Evolutionary conservation across 257 asterid species (phyloP).

Genomic region (Leonotis leonurus): DNA sequence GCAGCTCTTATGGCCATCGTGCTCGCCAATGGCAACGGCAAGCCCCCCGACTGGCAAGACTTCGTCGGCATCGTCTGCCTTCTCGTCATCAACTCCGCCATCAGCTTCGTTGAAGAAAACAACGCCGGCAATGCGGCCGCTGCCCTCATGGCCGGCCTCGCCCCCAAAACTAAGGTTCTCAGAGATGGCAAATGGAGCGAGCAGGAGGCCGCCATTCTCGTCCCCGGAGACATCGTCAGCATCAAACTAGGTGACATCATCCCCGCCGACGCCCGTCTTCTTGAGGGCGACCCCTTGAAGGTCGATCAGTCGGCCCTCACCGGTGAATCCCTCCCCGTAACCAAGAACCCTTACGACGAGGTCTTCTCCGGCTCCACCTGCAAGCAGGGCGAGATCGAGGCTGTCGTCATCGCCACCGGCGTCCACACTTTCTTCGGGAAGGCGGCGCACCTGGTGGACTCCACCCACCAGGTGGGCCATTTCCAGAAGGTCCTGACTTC

Average conservation of each 20-base stretch:
- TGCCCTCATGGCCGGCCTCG: conserved; percentile 32
- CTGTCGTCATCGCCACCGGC: conserved; percentile 90
- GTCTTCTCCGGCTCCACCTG: conserved; percentile 93
- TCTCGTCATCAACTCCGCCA: conserved; percentile 39
- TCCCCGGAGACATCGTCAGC: conserved; percentile 84
- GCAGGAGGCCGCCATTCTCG: conserved; percentile 83
- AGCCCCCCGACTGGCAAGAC: conserved; percentile 90
- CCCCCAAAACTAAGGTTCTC: conserved; percentile 42
- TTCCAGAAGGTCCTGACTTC: conserved; percentile 92
- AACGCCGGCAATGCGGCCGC: conserved; percentile 50
- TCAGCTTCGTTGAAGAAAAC: conserved; percentile 38
- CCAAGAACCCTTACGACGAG: conserved; percentile 67
- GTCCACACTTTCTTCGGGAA: conserved; percentile 95
- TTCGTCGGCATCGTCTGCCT: conserved; percentile 61
- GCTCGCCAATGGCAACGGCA: conserved; percentile 71
- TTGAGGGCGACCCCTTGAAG: conserved; percentile 86
- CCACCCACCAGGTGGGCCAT: conserved; percentile 90
- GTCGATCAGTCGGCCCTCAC: conserved; percentile 87
- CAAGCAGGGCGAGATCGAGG: conserved; percentile 93
- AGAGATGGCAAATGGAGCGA: conserved; percentile 87
- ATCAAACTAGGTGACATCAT: conserved; percentile 79
- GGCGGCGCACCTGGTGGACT: conserved; percentile 94
- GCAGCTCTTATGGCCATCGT: conserved; percentile 93
- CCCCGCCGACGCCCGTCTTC: conserved; percentile 97
- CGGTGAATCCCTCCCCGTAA: conserved; percentile 86